Evolutionary conservation across 129 eudicot genomes (phyloP), one percentile per base, ranked within the genome.

Genomic region (Pittosporum tobira): DNA sequence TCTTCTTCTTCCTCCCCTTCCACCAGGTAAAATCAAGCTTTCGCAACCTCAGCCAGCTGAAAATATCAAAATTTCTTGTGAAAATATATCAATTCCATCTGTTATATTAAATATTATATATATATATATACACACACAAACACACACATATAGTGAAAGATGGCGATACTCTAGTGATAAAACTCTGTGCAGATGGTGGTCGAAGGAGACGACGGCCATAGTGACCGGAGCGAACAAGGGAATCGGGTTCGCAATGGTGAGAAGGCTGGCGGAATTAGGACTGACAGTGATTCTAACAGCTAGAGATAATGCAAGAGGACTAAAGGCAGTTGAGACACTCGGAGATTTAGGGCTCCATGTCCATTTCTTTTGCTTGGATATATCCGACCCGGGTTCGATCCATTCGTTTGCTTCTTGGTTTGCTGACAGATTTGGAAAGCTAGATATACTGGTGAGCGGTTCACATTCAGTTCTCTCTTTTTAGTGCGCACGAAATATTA

Each of bases 161-260:
- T n/a, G n/a, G n/a, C n/a, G n/a, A n/a, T n/a, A n/a, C n/a, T n/a
- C n/a, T n/a, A n/a, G n/a, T n/a, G n/a, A n/a, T n/a, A n/a, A n/a
- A n/a, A n/a, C n/a, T n/a, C n/a, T n/a, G n/a, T n/a, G 60, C 50
- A 80, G 79, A 40, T 88, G 96, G 96, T 88, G 96, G 96, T 81
- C 86, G 7, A 73, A 78, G 72, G 84, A 88, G 34, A 68, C 82
- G 16, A 59, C 74, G n/a, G n/a, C n/a, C n/a, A n/a, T n/a, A n/a
- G n/a, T n/a, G n/a, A n/a, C n/a, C n/a, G n/a, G n/a, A n/a, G 87
- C 82, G 19, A 88, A 88, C 69, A 84, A 75, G 61, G 96, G 96
- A 15, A 88, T 88, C 1, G 96, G 96, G 30, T 88, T 70, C 48
- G 80, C 76, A 9, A 34, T 84, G 15, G 94, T 77, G 25, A 88